Conservation (phyloP, 2,329 filamentous ascomycete genomes). For the Tolypocladium tundrense region DNA sequence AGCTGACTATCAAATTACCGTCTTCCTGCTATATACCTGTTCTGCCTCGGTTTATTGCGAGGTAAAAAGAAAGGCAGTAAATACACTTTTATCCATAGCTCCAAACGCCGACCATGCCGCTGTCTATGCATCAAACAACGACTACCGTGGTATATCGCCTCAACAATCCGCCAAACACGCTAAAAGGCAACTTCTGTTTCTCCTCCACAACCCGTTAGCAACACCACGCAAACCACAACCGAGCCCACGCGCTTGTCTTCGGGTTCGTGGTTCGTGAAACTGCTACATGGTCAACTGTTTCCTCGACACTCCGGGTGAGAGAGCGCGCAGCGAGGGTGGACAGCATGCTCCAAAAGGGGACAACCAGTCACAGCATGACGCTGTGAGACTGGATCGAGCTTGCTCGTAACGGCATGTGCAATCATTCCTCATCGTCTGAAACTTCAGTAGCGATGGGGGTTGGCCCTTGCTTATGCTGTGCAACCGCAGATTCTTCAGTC, state of each 20-base stretch:
- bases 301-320: conserved; percentile 1
- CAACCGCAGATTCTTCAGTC: conserved; percentile 18
- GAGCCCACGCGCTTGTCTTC: background rate
- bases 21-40: conserved; percentile 7
- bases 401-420: background rate
- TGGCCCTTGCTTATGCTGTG: conserved; percentile 5
- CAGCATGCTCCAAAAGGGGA: background rate
- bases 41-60: conserved; percentile 8
- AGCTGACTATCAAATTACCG: background rate
- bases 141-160: conserved; percentile 1
- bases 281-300: conserved; percentile 9
- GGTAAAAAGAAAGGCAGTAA: conserved; percentile 6
- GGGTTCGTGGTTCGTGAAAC: conserved; percentile 6
- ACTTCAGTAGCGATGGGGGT: conserved; percentile 17
- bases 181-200: background rate
- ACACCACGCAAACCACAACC: background rate
- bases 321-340: background rate
- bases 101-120: conserved; percentile 1
- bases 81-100: conserved; percentile 7
- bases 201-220: background rate
- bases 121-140: conserved; percentile 3
- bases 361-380: background rate
- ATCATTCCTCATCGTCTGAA: conserved; percentile 15
- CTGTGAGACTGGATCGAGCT: background rate
- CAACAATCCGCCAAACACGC: conserved; percentile 1